These are phyloP conservation scores for Mycena galericulata DNA, from an alignment of 768 basidiomycete genomes.

Conservation along the genomic window DNA sequence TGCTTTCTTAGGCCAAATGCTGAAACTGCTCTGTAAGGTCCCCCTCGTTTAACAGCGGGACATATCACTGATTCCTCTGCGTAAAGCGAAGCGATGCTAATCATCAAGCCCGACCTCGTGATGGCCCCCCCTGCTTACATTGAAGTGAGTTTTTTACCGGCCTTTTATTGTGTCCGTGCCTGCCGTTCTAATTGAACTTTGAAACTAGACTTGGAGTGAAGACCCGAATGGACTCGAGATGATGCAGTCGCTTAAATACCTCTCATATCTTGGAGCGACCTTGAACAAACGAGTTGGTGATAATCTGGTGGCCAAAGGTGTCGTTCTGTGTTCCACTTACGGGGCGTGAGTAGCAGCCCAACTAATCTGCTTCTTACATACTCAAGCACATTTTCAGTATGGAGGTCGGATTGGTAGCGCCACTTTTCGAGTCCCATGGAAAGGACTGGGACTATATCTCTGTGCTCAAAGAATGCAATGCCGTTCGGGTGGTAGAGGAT, in stretches of 20 bases:
- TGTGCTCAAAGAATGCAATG: background rate
- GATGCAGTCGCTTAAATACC: constrained; percentile 10
- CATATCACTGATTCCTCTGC: background rate
- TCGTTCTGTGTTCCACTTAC: no score
- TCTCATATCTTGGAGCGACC: constrained; percentile 11
- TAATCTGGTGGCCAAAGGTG: background rate
- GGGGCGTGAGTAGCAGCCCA: constrained; percentile 5
- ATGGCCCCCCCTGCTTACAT: constrained; percentile 1
- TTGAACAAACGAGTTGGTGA: constrained; percentile 25
- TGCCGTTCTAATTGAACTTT: background rate
- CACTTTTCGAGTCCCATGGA: constrained; percentile 5
- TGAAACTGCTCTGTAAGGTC: constrained; percentile 11
- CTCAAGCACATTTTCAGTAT: background rate
- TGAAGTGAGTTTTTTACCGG: background rate
- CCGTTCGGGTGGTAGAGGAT: constrained; percentile 4
- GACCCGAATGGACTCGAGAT: background rate
- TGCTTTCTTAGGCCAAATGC: constrained; percentile 1
- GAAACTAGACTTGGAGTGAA: constrained; percentile 18
- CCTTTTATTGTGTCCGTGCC: background rate
- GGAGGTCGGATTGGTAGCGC: constrained; percentile 12
- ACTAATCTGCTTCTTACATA: no score
- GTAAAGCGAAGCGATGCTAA: background rate
- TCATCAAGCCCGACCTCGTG: constrained; percentile 15
- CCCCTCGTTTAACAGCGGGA: background rate
- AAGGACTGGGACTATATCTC: constrained; percentile 24